Evolutionary conservation across 352 stramenopile species (phyloP), one percentile per base, ranked within the genome.

Genomic region (Globisporangium heterothallicum): DNA sequence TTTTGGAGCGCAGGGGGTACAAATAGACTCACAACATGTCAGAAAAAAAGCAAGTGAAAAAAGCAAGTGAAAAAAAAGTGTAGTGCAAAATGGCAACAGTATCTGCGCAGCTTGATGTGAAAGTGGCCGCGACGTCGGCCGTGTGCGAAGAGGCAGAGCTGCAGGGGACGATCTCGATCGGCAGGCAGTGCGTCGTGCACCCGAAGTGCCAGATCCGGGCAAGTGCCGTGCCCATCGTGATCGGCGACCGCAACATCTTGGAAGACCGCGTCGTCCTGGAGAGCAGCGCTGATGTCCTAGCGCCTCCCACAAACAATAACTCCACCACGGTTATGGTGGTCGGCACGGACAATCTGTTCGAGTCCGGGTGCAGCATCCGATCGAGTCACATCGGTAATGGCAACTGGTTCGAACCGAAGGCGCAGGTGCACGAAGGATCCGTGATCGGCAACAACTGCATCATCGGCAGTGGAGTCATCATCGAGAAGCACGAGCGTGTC

Each of bases 331-430:
- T 64, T 7, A 86, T 92, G 66, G 50, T 40, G 9, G 56, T 94
- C 26, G 84, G 84, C 30, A 66, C 56, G 42, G 61, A 74, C 58
- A 92, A 91, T 61, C 50, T 94, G 50, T 90, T 94, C 47, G 84
- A 94, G 64, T 81, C 70, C 42, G 81, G 84, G 22, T 86, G 75
- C 49, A 49, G 78, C n/a, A 63, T 94, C 35, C 73, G 67, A 12
- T 84, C 77, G 7, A 59, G 49, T 13, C 52, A 45, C 21, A 63
- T 94, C 13, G 84, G 84, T 13, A 68, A 72, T 50, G 68, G 72
- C 54, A 92, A 91, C 61, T 82, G 70, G 64, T 88, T 94, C 26
- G 84, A 94, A 51, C 66, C 84, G n/a, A 86, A 88, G 48, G 66
- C 72, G 7, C 32, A 66, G 46, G 66, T 68, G 2, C 61, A 63